Percentiles rank a stretch among this genome's conserved stretches.
Conservation (phyloP, 139 green algal species). For the Chlorella sp. region DNA sequence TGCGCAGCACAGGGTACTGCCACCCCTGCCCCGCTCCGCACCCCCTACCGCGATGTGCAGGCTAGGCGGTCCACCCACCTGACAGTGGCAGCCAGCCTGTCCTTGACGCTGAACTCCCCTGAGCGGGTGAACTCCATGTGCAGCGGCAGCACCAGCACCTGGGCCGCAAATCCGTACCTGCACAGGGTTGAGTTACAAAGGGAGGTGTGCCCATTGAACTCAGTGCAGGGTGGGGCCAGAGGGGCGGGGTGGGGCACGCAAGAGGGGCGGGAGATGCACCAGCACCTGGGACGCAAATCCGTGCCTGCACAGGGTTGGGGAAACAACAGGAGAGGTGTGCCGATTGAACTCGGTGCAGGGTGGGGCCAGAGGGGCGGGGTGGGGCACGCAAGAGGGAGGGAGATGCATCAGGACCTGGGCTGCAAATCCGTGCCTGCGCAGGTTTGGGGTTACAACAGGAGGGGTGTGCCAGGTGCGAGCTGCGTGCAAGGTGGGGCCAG, state of each 20-base stretch:
- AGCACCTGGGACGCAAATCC: neutral
- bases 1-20: no score
- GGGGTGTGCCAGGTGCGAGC: no score
- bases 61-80: neutral
- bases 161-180: constrained; percentile 58
- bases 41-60: no score
- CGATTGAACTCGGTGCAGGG: neutral
- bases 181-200: no score
- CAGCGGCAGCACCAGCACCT: constrained; percentile 64
- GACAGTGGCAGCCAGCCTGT: constrained; percentile 31
- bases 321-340: neutral
- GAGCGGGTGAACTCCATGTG: constrained; percentile 53
- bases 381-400: neutral
- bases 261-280: neutral
- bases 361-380: neutral
- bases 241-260: neutral
- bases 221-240: neutral
- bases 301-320: neutral
- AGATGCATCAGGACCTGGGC: neutral
- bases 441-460: no score
- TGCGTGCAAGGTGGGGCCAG: neutral
- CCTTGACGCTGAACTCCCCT: constrained; percentile 53
- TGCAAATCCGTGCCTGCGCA: no score
- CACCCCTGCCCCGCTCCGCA: no score
- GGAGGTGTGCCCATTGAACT: no score